Percentiles rank a stretch among this genome's conserved stretches.
Conservation (phyloP, 495 filamentous ascomycete species). For the Talaromyces proteolyticus region DNA sequence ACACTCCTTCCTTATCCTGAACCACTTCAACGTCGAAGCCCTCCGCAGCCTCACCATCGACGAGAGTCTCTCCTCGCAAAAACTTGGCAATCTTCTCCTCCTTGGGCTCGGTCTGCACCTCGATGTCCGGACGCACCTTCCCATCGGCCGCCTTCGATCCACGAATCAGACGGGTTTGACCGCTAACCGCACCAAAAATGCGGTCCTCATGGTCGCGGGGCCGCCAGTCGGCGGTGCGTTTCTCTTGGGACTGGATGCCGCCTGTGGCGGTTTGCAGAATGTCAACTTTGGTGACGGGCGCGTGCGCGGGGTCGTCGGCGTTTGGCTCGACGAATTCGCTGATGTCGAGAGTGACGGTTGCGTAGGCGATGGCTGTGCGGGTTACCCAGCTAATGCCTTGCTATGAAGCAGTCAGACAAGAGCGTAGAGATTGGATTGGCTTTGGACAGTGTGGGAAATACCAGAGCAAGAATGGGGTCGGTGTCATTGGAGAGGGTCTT, state of each 20-base stretch:
- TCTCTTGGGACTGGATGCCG: slow-evolving; percentile 66
- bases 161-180: slow-evolving; percentile 50
- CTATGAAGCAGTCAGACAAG: slow-evolving; percentile 20
- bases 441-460: slow-evolving; percentile 21
- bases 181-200: slow-evolving; percentile 71
- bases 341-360: slow-evolving; percentile 66
- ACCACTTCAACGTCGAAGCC: slow-evolving; percentile 32
- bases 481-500: slow-evolving; percentile 67
- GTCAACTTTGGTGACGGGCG: slow-evolving; percentile 62
- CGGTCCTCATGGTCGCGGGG: slow-evolving; percentile 69
- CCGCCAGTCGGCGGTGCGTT: slow-evolving; percentile 63
- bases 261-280: slow-evolving; percentile 74
- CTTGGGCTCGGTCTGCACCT: slow-evolving; percentile 31
- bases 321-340: slow-evolving; percentile 51
- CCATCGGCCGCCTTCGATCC: slow-evolving; percentile 26
- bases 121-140: slow-evolving; percentile 26
- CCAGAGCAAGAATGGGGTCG: slow-evolving; percentile 66
- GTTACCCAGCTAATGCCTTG: slow-evolving; percentile 81
- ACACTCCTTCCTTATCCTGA: slow-evolving; percentile 17
- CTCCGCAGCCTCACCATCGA: slow-evolving; percentile 28
- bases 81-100: slow-evolving; percentile 41
- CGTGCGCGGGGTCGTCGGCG: slow-evolving; percentile 26
- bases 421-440: too few species aligned
- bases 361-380: slow-evolving; percentile 67
- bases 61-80: slow-evolving; percentile 31